Conservation (phyloP, 805 yeast species). For the Clavispora santaluciae region DNA sequence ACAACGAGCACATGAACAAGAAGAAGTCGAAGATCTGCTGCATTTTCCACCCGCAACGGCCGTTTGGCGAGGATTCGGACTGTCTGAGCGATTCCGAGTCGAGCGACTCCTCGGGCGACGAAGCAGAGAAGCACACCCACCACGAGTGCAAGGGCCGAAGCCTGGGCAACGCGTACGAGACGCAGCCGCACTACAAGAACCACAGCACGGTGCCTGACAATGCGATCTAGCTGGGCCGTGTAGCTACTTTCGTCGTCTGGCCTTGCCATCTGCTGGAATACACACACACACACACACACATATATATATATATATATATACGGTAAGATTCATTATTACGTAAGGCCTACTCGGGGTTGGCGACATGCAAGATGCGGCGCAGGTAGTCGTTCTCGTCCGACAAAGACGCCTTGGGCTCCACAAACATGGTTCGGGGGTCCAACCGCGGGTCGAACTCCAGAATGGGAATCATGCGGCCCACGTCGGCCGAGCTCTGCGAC, state of each 20-base stretch:
- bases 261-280: too few relatives aligned
- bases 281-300: too few relatives aligned
- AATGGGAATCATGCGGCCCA: constrained; percentile 31
- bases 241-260: too few relatives aligned
- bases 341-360: constrained; percentile 12
- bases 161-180: constrained; percentile 79
- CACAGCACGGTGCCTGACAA: constrained; percentile 10
- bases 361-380: constrained; percentile 15
- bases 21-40: constrained; percentile 92
- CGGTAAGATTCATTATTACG: background rate
- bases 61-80: constrained; percentile 44
- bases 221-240: constrained; percentile 4
- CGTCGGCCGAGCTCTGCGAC: constrained; percentile 8
- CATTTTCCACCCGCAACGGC: constrained; percentile 73
- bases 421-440: constrained; percentile 14
- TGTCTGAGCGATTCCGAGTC: constrained; percentile 13
- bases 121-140: constrained; percentile 20
- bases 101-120: constrained; percentile 27
- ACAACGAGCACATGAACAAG: constrained; percentile 82
- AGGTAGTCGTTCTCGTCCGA: constrained; percentile 18
- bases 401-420: constrained; percentile 11
- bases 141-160: constrained; percentile 16
- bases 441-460: constrained; percentile 16
- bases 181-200: constrained; percentile 56
- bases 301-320: too few relatives aligned